A percentile compares a stretch with the other conserved stretches of the same genome.
Conservation (phyloP, 805 yeast genomes). For the Hanseniaspora nectarophila region DNA sequence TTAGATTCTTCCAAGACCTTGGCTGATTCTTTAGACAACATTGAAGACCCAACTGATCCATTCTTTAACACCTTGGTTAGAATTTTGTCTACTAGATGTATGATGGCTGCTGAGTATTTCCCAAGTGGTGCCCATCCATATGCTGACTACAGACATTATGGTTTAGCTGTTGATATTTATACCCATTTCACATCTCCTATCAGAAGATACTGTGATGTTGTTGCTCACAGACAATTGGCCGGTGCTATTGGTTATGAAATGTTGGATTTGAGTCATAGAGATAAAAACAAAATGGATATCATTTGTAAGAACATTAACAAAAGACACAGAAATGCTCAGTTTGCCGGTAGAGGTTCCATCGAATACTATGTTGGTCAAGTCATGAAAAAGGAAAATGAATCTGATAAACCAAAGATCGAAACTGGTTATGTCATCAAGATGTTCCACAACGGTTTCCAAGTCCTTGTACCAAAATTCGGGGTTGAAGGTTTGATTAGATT, state of each 20-base stretch:
- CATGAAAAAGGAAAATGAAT: constrained; percentile 39
- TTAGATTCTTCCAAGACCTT: constrained; percentile 78
- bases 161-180: constrained; percentile 91
- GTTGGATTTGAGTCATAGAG: constrained; percentile 69
- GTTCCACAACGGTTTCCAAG: constrained; percentile 88
- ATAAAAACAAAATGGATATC: constrained; percentile 77
- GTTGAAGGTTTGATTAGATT: constrained; percentile 84
- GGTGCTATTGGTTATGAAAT: constrained; percentile 95
- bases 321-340: constrained; percentile 94
- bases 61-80: constrained; percentile 87
- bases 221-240: constrained; percentile 93
- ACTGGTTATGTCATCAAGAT: constrained; percentile 88
- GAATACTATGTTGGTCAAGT: constrained; percentile 98
- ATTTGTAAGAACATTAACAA: constrained; percentile 81
- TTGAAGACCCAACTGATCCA: constrained; percentile 70
- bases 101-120: constrained; percentile 98
- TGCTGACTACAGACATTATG: constrained; percentile 90
- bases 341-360: constrained; percentile 96
- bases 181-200: constrained; percentile 98
- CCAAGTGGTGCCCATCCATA: constrained; percentile 81
- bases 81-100: constrained; percentile 95
- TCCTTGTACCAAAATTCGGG: constrained; percentile 89
- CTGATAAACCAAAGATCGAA: constrained; percentile 60
- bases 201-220: constrained; percentile 94
- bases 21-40: constrained; percentile 85